Evolutionary conservation across 2,329 filamentous ascomycete genomes (phyloP).

Genomic region (Metarhizium anisopliae): DNA sequence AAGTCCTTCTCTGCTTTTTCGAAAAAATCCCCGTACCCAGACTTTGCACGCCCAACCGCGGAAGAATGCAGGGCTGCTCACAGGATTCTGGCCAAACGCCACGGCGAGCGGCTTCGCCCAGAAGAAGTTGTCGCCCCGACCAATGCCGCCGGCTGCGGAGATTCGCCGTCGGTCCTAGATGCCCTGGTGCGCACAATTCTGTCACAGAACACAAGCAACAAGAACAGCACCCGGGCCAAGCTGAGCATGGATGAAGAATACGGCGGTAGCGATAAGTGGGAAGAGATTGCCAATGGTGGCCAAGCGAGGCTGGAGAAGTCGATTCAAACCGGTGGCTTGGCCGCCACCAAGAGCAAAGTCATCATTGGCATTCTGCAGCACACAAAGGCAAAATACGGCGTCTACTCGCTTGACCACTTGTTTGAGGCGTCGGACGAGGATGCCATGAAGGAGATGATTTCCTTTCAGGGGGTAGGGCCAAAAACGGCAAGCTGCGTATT

Average conservation of each 20-base stretch:
- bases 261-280: constrained; percentile 34
- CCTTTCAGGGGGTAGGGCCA: constrained; percentile 42
- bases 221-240: constrained; percentile 52
- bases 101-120: constrained; percentile 56
- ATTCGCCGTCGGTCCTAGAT: constrained; percentile 41
- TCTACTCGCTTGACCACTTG: constrained; percentile 40
- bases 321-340: constrained; percentile 64
- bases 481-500: constrained; percentile 46
- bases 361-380: constrained; percentile 62
- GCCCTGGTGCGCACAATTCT: constrained; percentile 43
- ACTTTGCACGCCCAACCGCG: constrained; percentile 55
- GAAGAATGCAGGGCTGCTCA: constrained; percentile 63
- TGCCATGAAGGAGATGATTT: constrained; percentile 40
- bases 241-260: constrained; percentile 35
- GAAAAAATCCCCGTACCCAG: constrained; percentile 53
- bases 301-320: constrained; percentile 39
- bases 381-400: constrained; percentile 37
- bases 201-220: constrained; percentile 43
- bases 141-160: constrained; percentile 53
- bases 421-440: constrained; percentile 32
- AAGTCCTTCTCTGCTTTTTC: constrained; percentile 31
- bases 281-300: constrained; percentile 29
- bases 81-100: constrained; percentile 51
- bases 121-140: constrained; percentile 52
- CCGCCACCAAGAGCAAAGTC: constrained; percentile 61